Evolutionary conservation across 805 yeast species (phyloP).

Genomic region (Starmerella riodocensis): DNA sequence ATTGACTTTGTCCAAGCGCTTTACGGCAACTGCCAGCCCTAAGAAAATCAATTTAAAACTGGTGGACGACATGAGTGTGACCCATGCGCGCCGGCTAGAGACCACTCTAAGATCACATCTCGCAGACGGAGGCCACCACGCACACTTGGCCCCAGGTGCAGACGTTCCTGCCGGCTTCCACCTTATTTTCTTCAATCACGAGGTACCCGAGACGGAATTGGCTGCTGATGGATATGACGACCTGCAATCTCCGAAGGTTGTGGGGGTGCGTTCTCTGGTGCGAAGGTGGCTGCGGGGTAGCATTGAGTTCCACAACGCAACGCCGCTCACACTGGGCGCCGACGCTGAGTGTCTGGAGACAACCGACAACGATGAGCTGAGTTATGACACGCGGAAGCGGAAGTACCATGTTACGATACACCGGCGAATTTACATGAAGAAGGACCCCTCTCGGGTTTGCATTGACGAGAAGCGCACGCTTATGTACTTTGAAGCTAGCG

Average conservation of each 20-base stretch:
- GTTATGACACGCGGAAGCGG: slow-evolving; percentile 9
- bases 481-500: slow-evolving; percentile 36
- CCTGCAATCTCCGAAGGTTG: slow-evolving; percentile 52
- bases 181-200: slow-evolving; percentile 54
- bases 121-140: slow-evolving; percentile 11
- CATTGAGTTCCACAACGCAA: slow-evolving; percentile 31
- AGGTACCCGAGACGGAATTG: slow-evolving; percentile 34
- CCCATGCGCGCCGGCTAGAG: slow-evolving; percentile 23
- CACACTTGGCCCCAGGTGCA: slow-evolving; percentile 13
- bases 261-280: slow-evolving; percentile 29
- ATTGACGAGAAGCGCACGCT: slow-evolving; percentile 46
- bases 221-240: slow-evolving; percentile 71
- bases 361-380: slow-evolving; percentile 23
- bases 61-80: slow-evolving; percentile 24
- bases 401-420: slow-evolving; percentile 39
- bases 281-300: slow-evolving; percentile 76
- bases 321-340: slow-evolving; percentile 30
- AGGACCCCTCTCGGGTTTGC: slow-evolving; percentile 5
- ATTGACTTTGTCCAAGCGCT: not conserved
- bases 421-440: slow-evolving; percentile 32
- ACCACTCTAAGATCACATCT: slow-evolving; percentile 23
- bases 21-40: no score
- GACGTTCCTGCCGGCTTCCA: slow-evolving; percentile 41
- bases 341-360: slow-evolving; percentile 41
- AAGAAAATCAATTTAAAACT: slow-evolving; percentile 18